Conservation (phyloP, 129 eudicot species). For the Pseudognaphalium luteoalbum region DNA sequence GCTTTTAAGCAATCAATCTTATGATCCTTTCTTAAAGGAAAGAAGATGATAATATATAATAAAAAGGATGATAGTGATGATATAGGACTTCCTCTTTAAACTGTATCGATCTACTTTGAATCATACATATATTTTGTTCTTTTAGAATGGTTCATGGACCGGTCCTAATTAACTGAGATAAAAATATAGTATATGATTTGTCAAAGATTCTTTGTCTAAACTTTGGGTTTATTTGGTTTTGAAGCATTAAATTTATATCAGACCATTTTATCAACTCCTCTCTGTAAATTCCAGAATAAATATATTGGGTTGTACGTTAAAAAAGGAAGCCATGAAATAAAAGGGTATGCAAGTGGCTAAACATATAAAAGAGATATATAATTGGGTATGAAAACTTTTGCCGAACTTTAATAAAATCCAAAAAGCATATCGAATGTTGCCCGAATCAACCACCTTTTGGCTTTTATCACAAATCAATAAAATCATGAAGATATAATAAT, state of each 20-base stretch:
- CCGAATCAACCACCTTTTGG: conserved; percentile 6
- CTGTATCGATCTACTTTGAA: conserved; percentile 6
- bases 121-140: background rate
- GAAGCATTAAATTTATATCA: background rate
- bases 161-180: background rate
- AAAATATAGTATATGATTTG: background rate
- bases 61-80: background rate
- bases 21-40: too few species aligned
- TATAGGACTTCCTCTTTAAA: background rate
- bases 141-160: conserved; percentile 18
- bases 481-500: too few species aligned
- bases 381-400: too few species aligned
- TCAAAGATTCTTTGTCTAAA: conserved; percentile 21
- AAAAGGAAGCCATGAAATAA: conserved; percentile 7
- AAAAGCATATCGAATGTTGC: background rate
- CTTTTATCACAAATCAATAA: too few species aligned
- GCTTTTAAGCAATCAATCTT: too few species aligned
- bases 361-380: background rate
- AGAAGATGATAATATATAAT: background rate
- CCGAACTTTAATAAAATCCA: too few species aligned
- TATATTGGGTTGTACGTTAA: background rate
- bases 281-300: background rate
- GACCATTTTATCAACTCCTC: conserved; percentile 13
- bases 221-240: too few species aligned
- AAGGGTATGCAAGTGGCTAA: background rate